Evolutionary conservation across 2,329 filamentous ascomycete species (phyloP), one percentile per base, ranked within the genome.

Genomic region (Pseudogymnoascus sp.): DNA sequence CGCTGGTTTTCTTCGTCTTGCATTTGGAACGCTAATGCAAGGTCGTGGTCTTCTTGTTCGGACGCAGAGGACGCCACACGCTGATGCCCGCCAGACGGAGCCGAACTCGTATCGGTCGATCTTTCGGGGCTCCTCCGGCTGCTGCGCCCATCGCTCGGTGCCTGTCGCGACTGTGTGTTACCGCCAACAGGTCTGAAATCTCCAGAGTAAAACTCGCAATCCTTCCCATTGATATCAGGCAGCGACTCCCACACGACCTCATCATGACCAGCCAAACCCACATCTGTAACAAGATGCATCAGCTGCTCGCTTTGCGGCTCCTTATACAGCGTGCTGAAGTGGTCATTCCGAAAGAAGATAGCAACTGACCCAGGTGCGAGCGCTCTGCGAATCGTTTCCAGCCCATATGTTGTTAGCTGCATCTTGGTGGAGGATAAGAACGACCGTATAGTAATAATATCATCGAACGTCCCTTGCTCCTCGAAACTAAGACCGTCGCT

Each of bases 171-270:
- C 4, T 54, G 13, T 3, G 47, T 7, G 26, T 54, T 75, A 67
- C 86, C 86, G 17, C 90, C 87, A n/a, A 97, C 89, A 0, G 89
- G 80, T 33, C 88, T 84, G 73, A 97, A 97, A 69, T 97, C 92
- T 1, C 94, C 94, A 0, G 92, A 91, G 67, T 91, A 90, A 68
- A 95, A 91, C 71, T 92, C 89, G 2, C 90, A 86, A 11, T 83
- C 83, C 68, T 89, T 87, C 6, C 94, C 94, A 59, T 87, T 94
- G 21, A 96, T 87, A 68, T 97, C 93, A 0, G 89, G 87, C 1
- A 99, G 79, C 8, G 88, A 94, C 74, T 99, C 94, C 94, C 94
- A 99, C 0, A 99, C 90, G 10, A 99, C 86, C 71, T 97, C 93
- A 13, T 92, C 88, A 67, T 97, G 91, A 8, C 81, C 83, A 9